Percentiles rank a stretch among this genome's conserved stretches.
These are phyloP conservation scores for Apiospora arundinis DNA, from an alignment of 2,329 filamentous ascomycete species.

Conservation along the genomic window DNA sequence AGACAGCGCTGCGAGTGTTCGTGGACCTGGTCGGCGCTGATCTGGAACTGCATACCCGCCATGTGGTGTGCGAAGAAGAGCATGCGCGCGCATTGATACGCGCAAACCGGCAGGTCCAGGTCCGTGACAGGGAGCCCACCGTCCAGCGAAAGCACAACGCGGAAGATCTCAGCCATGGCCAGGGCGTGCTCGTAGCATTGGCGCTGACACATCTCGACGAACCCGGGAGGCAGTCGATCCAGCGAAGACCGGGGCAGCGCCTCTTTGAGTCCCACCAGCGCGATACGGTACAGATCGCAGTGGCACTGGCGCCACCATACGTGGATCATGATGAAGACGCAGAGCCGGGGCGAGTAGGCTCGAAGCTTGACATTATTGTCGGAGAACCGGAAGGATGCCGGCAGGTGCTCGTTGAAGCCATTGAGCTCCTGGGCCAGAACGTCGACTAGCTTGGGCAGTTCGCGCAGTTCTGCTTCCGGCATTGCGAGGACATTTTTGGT, in stretches of 20 bases:
- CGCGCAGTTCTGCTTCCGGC: constrained; percentile 51
- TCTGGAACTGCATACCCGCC: constrained; percentile 48
- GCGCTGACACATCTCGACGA: constrained; percentile 40
- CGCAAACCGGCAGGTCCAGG: constrained; percentile 50
- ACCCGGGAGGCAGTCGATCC: constrained; percentile 34
- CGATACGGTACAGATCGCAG: constrained; percentile 52
- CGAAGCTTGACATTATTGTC: constrained; percentile 62
- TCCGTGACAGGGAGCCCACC: constrained; percentile 44
- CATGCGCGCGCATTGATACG: constrained; percentile 48
- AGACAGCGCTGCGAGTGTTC: constrained; percentile 59
- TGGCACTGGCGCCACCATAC: constrained; percentile 50
- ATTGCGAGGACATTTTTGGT: constrained; percentile 52
- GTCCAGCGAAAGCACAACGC: constrained; percentile 46
- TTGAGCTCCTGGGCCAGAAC: constrained; percentile 53
- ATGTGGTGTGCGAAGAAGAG: constrained; percentile 50
- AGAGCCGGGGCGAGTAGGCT: constrained; percentile 62
- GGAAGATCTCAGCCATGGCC: constrained; percentile 62
- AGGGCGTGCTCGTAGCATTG: constrained; percentile 47
- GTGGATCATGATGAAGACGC: constrained; percentile 49
- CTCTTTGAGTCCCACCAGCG: constrained; percentile 48
- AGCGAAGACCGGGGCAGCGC: constrained; percentile 43
- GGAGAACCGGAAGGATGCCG: constrained; percentile 63
- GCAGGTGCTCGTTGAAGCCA: constrained; percentile 59
- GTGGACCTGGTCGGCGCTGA: constrained; percentile 52
- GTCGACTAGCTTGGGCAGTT: constrained; percentile 54